These are phyloP conservation scores for Claviceps maximensis DNA, from an alignment of 2,329 filamentous ascomycete genomes.

Conservation along the genomic window DNA sequence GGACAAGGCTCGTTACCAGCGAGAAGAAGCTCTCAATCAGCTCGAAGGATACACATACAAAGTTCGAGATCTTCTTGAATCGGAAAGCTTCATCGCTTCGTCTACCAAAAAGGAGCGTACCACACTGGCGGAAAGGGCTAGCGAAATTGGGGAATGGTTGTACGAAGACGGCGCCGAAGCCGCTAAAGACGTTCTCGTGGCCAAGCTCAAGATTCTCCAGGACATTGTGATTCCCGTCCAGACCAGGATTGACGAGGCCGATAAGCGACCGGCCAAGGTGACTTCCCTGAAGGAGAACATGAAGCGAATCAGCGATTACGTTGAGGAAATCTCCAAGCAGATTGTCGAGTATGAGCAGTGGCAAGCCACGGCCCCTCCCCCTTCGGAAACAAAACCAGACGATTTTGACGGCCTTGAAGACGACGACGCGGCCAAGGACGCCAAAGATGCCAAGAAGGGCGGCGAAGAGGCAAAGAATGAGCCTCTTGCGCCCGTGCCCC, in stretches of 20 bases:
- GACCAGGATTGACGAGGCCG: conserved; percentile 58
- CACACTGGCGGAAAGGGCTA: conserved; percentile 53
- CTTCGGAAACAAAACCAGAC: conserved; percentile 34
- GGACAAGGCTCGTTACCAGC: conserved; percentile 59
- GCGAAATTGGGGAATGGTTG: conserved; percentile 73
- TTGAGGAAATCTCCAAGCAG: conserved; percentile 55
- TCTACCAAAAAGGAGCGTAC: conserved; percentile 57
- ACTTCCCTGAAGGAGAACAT: conserved; percentile 56
- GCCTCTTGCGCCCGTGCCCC: conserved; percentile 39
- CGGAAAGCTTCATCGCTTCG: conserved; percentile 56
- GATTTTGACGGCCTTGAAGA: conserved; percentile 71
- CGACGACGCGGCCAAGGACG: conserved; percentile 28
- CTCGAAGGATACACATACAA: conserved; percentile 92
- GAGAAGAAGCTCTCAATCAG: conserved; percentile 81
- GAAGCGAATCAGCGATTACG: conserved; percentile 55
- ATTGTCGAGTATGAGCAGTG: conserved; percentile 55
- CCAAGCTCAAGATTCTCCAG: conserved; percentile 64
- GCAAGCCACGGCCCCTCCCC: conserved; percentile 34
- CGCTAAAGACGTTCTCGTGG: conserved; percentile 58
- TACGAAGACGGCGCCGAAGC: conserved; percentile 75
- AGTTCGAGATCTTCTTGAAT: conserved; percentile 68
- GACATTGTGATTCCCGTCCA: conserved; percentile 66
- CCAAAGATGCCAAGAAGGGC: conserved; percentile 24
- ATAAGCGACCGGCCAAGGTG: conserved; percentile 57
- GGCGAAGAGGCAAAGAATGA: conserved; percentile 32